Evolutionary conservation across 164 flowering plant genomes (phyloP).

Genomic region (Nymphaea colorata): DNA sequence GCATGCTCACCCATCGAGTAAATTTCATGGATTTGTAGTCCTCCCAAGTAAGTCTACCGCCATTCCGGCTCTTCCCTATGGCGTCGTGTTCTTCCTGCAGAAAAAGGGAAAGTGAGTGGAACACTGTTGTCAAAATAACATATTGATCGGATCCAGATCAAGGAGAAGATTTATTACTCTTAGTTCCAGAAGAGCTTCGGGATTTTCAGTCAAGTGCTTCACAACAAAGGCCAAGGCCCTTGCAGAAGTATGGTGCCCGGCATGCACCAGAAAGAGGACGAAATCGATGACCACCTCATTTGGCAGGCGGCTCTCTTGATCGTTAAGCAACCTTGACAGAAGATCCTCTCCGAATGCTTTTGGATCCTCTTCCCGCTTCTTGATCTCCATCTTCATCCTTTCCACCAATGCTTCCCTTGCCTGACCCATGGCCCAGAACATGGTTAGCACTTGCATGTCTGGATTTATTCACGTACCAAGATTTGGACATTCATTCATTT

Average conservation of each 20-base stretch:
- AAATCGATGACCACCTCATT: slow-evolving; percentile 1
- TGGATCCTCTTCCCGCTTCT: neutral
- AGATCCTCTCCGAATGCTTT: neutral
- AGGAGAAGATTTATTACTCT: neutral
- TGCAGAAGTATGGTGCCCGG: slow-evolving; percentile 1
- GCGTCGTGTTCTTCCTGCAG: slow-evolving; percentile 1
- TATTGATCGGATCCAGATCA: neutral
- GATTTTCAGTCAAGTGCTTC: neutral
- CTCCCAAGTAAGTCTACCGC: slow-evolving; percentile 7
- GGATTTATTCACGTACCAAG: too few species aligned
- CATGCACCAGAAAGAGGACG: neutral
- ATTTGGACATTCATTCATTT: too few species aligned
- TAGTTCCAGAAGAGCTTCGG: neutral
- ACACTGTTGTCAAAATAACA: too few species aligned
- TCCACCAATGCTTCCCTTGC: neutral
- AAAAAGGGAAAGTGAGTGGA: neutral
- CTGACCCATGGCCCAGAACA: neutral
- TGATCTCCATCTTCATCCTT: neutral
- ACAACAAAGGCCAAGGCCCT: neutral
- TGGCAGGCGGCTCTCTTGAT: neutral
- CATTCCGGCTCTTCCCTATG: neutral
- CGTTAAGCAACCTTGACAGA: neutral
- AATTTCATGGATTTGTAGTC: slow-evolving; percentile 7
- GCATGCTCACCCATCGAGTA: slow-evolving; percentile 6
- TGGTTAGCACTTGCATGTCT: too few species aligned